Evolutionary conservation across 2,329 filamentous ascomycete genomes (phyloP).

Genomic region (Ceratocystis destructans): DNA sequence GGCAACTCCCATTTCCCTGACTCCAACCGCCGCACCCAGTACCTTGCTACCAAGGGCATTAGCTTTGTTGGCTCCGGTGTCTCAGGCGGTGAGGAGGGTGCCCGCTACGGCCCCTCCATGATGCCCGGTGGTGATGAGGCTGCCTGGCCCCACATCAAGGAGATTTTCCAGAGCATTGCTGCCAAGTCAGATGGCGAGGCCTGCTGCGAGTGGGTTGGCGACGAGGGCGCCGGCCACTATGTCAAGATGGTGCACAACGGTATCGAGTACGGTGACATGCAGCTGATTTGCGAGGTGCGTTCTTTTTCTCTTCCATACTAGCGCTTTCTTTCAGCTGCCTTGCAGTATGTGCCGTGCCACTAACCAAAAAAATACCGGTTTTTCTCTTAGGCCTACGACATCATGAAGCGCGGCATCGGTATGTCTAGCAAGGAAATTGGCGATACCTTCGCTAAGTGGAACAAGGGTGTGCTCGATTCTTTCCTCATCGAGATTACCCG

Average conservation of each 20-base stretch:
- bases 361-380: not conserved
- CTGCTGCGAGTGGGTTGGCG: conserved; percentile 99
- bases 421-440: conserved; percentile 88
- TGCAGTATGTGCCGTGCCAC: too few relatives aligned
- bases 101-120: conserved; percentile 88
- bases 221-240: conserved; percentile 98
- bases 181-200: conserved; percentile 95
- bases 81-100: conserved; percentile 98
- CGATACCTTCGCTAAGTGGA: conserved; percentile 89
- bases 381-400: conserved; percentile 76
- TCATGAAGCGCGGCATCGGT: conserved; percentile 96
- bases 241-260: conserved; percentile 99
- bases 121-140: conserved; percentile 99
- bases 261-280: conserved; percentile 99
- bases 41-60: conserved; percentile 75
- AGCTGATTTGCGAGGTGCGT: conserved; percentile 90
- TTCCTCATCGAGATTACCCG: conserved; percentile 99
- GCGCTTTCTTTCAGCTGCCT: not conserved
- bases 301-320: not conserved
- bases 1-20: conserved; percentile 99
- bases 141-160: conserved; percentile 97
- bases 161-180: conserved; percentile 94
- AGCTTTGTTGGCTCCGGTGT: conserved; percentile 95
- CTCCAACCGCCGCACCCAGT: conserved; percentile 91
- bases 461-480: conserved; percentile 94